Conservation (phyloP, 371 early-diverging fungal species). For the Capniomyces stellatus region DNA sequence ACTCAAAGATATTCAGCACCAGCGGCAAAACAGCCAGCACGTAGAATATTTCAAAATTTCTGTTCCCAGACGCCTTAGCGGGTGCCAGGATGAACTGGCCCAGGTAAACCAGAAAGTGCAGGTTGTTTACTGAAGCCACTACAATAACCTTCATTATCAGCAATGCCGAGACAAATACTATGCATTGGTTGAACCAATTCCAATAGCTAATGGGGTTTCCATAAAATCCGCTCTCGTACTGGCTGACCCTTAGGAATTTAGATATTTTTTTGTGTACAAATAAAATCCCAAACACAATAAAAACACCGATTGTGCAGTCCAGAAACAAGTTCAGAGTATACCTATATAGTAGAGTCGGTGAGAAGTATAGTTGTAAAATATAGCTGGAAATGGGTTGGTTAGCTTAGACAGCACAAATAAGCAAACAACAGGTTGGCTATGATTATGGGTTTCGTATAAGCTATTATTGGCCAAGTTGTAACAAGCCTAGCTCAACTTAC, state of each 20-base stretch:
- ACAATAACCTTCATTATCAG: conserved; percentile 23
- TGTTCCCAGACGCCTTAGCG: conserved; percentile 12
- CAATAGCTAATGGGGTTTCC: conserved; percentile 20
- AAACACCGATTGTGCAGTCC: conserved; percentile 25
- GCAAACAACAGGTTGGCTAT: too few relatives aligned
- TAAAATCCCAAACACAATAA: conserved; percentile 16
- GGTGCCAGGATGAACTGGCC: conserved; percentile 23
- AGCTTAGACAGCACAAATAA: too few relatives aligned
- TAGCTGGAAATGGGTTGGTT: background rate
- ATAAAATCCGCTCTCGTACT: conserved; percentile 21
- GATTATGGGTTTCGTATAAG: too few relatives aligned
- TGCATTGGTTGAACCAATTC: conserved; percentile 21
- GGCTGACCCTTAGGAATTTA: conserved; percentile 4
- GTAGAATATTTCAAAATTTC: conserved; percentile 21
- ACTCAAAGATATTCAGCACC: conserved; percentile 24
- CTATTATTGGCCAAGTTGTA: too few relatives aligned
- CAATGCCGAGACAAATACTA: conserved; percentile 18
- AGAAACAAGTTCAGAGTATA: conserved; percentile 24
- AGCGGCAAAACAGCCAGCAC: conserved; percentile 28
- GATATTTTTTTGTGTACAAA: conserved; percentile 8
- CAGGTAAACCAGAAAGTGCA: conserved; percentile 15
- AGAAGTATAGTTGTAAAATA: background rate
- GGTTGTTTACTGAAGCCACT: conserved; percentile 10
- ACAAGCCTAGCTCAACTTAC: too few relatives aligned
- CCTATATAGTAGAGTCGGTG: conserved; percentile 9